phyloP scores from a whole-genome alignment of 257 asterid genomes.

The Salvia splendens region DNA sequence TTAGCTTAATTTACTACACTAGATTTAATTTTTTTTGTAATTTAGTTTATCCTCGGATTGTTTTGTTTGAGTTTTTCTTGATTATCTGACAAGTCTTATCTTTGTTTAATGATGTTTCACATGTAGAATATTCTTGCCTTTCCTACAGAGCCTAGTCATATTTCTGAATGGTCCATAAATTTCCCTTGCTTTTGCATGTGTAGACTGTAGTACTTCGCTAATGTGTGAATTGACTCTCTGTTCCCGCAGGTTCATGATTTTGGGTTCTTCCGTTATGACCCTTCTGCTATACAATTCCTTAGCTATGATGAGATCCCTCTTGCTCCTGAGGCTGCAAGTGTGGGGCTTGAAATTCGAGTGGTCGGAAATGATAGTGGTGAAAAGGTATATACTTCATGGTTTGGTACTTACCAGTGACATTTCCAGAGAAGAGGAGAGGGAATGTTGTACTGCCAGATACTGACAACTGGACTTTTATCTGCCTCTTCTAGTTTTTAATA shows the following conservation, averaged over 20 bases:
- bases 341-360: constrained; percentile 97
- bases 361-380: constrained; percentile 99
- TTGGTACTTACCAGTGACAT: constrained; percentile 24
- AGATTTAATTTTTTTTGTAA: too few species aligned
- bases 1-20: too few species aligned
- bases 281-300: constrained; percentile 83
- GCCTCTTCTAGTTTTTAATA: constrained; percentile 10
- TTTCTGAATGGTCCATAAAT: too few species aligned
- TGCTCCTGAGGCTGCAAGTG: constrained; percentile 95
- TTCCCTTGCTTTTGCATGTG: too few species aligned
- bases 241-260: constrained; percentile 85
- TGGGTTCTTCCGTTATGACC: constrained; percentile 92
- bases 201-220: too few species aligned
- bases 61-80: too few species aligned
- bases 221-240: constrained; percentile 28
- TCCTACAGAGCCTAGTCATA: too few species aligned
- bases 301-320: constrained; percentile 95
- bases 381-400: constrained; percentile 59
- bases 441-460: background rate
- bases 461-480: constrained; percentile 12
- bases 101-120: too few species aligned
- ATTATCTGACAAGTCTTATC: too few species aligned
- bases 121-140: too few species aligned
- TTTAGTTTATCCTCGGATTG: too few species aligned
- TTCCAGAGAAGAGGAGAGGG: constrained; percentile 16